Base-by-base conservation (phyloP, 805 yeast species). In the Saccharomycopsis fodiens region DNA sequence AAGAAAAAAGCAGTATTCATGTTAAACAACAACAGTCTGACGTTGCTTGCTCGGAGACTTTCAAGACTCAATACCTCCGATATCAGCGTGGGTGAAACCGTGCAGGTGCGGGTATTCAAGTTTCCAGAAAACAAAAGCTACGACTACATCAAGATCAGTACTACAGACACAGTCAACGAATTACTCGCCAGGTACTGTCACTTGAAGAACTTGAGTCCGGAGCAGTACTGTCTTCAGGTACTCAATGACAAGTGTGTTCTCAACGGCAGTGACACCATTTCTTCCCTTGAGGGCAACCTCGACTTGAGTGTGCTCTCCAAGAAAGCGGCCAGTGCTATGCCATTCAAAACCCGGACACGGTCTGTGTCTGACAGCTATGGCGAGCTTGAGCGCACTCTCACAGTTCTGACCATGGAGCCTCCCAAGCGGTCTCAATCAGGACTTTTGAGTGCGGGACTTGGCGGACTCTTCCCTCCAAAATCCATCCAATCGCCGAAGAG, bases 281-380 rank as follows among this genome's bases (percentile, higher is more conserved):
- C 65, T 23, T 57, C 70, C 3, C 56, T 74, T 8, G 73, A 69
- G 52, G 72, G 70, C 3, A 60, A 63, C 39, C 56, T 59, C 44
- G 59, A 59, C 15, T 57, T 74, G 16, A 78, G 73, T 45, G 56
- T 70, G 3, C 56, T 74, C 2, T 64, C 73, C 1, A 68, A 65
- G 51, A 61, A 63, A 41, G 68, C 65, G 21, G 69, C 74, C 0
- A 63, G 43, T 25, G 31, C 42, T 10, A 38, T 45, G 31, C 31
- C 39, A n/a, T 34, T 17, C 10, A 20, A 31, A 20, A 43, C 37
- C 19, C 17, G 36, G 21, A 30, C 37, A 19, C 27, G 27, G 13
- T 8, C 41, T 7, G 20, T n/a, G 4, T n/a, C 41, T 13, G 35
- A 3, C 12, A 39, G n/a, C 15, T 17, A 15, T 10, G 8, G 20